Base-by-base conservation (phyloP, 371 early-diverging fungal species). In the Cladochytrium tenue region DNA sequence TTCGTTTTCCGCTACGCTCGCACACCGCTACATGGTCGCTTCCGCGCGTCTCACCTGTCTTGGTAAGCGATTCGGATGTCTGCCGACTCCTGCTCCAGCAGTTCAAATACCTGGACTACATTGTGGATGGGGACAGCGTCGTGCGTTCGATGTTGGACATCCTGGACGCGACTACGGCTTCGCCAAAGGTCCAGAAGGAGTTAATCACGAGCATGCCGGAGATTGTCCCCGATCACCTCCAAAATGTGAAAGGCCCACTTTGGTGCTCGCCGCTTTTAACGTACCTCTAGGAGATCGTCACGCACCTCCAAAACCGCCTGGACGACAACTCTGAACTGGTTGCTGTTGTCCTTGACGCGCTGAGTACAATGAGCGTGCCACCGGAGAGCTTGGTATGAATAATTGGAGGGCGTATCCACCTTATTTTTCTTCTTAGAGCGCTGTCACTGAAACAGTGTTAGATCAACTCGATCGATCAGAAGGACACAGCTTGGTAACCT, bases 21-120 rank as follows among this genome's bases (percentile, higher is more conserved):
- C n/a, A n/a, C n/a, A n/a, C n/a, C n/a, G n/a, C n/a, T n/a, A n/a
- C n/a, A n/a, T n/a, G n/a, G n/a, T n/a, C n/a, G n/a, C n/a, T n/a
- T n/a, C n/a, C n/a, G n/a, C n/a, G n/a, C n/a, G n/a, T n/a, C n/a
- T n/a, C n/a, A n/a, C n/a, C n/a, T n/a, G 13, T 7, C 43, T 20
- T 32, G 52, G 56, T 28, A 53, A 31, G 20, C 25, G 57, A 17
- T 34, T 20, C 57, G 62, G 58, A 56, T 55, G 62, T 28, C 7
- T 60, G 36, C 62, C 67, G 20, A 7, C 50, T 67, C 5, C 28
- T 67, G 28, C 43, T 67, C 35, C 61, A 62, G 26, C 67, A 67
- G 33, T 55, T 67, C 31, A 17, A 59, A 31, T 67, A 58, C 43
- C 13, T 67, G 32, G 67, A 67, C 55, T 31, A 26, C 26, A 50